Evolutionary conservation across 2,329 filamentous ascomycete genomes (phyloP).

Genomic region (Fusarium zealandicum): DNA sequence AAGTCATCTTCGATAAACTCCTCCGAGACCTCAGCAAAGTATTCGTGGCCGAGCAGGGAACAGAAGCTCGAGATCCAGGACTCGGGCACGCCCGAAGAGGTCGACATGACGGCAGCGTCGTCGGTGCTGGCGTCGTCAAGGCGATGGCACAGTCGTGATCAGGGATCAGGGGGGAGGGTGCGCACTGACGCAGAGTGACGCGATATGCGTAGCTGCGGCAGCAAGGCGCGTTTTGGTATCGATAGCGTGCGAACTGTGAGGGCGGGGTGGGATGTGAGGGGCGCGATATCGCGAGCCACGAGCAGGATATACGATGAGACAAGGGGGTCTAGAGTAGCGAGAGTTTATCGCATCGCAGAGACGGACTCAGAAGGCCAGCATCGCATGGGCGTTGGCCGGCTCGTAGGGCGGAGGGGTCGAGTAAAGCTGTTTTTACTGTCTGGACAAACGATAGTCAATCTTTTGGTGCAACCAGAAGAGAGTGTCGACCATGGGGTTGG

Average conservation of each 20-base stretch:
- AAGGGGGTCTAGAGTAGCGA: background rate
- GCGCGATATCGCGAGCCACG: slow-evolving; percentile 28
- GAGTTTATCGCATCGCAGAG: slow-evolving; percentile 9
- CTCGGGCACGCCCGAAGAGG: slow-evolving; percentile 71
- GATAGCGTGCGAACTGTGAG: slow-evolving; percentile 35
- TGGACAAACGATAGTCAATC: slow-evolving; percentile 12
- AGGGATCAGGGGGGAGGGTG: slow-evolving; percentile 20
- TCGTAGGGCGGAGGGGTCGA: slow-evolving; percentile 3
- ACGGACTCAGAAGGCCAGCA: slow-evolving; percentile 12
- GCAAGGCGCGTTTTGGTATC: slow-evolving; percentile 28
- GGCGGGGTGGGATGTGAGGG: slow-evolving; percentile 40
- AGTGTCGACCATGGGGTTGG: slow-evolving; percentile 9
- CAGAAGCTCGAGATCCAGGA: slow-evolving; percentile 99
- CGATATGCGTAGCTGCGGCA: background rate
- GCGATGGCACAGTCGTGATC: slow-evolving; percentile 11
- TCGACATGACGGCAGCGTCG: slow-evolving; percentile 57
- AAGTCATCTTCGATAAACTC: slow-evolving; percentile 99
- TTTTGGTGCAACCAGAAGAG: slow-evolving; percentile 25
- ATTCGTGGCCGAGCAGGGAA: slow-evolving; percentile 93
- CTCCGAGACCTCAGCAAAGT: slow-evolving; percentile 98
- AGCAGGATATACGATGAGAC: background rate
- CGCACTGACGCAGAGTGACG: slow-evolving; percentile 17
- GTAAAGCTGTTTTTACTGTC: slow-evolving; percentile 14
- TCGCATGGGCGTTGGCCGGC: slow-evolving; percentile 13
- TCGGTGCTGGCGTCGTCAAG: background rate